Conservation (phyloP, 306 rosid species). For the Cucurbita argyrosperma region DNA sequence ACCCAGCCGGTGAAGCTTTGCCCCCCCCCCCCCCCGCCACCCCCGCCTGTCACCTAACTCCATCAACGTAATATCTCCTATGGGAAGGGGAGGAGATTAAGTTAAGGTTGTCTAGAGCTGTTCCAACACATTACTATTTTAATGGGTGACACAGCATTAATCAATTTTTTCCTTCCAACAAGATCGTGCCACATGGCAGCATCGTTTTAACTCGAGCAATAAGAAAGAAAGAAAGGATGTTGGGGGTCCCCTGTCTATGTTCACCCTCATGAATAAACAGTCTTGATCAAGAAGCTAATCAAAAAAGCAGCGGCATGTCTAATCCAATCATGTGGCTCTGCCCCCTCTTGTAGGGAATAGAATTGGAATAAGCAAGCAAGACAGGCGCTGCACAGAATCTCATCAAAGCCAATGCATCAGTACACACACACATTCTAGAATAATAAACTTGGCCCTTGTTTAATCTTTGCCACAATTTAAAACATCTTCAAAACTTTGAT, state of each 20-base stretch:
- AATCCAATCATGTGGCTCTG: slow-evolving; percentile 2
- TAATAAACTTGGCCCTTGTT: background rate
- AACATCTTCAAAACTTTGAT: background rate
- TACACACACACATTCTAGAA: background rate
- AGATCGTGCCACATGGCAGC: background rate
- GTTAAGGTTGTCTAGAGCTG: slow-evolving; percentile 46
- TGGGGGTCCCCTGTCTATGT: background rate
- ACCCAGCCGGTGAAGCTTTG: slow-evolving; percentile 4
- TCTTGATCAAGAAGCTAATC: slow-evolving; percentile 5
- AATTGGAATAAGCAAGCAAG: background rate
- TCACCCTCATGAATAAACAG: background rate
- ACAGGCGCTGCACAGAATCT: background rate
- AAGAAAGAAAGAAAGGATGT: too few relatives aligned
- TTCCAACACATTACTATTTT: slow-evolving; percentile 19
- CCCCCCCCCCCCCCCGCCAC: background rate
- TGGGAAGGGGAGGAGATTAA: background rate
- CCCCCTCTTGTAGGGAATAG: background rate
- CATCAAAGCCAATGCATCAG: background rate
- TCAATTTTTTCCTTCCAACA: background rate
- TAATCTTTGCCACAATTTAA: background rate
- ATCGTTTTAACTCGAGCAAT: too few relatives aligned
- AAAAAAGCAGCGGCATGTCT: background rate
- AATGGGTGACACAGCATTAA: background rate
- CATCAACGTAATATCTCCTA: background rate
- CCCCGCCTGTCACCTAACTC: background rate